A percentile compares a stretch with the other conserved stretches of the same genome.
Evolutionary conservation across 2,329 filamentous ascomycete genomes (phyloP).

Genomic region (Emergomyces orientalis): DNA sequence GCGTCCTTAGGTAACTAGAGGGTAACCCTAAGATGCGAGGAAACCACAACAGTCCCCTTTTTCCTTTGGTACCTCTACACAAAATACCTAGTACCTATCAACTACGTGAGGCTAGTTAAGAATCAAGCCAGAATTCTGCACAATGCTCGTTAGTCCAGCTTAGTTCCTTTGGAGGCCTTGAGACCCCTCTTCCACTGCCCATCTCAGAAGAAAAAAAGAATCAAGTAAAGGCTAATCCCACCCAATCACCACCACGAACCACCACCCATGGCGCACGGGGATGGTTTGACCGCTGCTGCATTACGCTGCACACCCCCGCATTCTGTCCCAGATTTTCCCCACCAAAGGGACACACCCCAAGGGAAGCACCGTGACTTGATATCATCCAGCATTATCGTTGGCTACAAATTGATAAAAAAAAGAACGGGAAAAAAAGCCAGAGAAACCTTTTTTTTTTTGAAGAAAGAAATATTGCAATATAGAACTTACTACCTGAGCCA

Average conservation of each 20-base stretch:
- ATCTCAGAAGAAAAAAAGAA: too few relatives aligned
- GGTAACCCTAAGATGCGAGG: neutral
- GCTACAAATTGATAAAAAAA: neutral
- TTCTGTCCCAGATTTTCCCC: neutral
- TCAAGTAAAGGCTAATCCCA: too few relatives aligned
- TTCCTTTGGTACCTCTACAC: too few relatives aligned
- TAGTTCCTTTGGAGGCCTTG: too few relatives aligned
- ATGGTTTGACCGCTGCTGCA: neutral
- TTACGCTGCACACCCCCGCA: neutral
- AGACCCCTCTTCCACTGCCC: too few relatives aligned
- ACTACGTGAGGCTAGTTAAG: neutral
- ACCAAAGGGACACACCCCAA: too few relatives aligned
- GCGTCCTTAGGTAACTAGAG: neutral
- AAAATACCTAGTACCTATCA: too few relatives aligned
- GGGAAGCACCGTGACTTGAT: too few relatives aligned
- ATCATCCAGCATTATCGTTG: neutral
- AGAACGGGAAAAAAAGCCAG: neutral
- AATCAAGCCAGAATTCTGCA: too few relatives aligned
- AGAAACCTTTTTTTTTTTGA: neutral
- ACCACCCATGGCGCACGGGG: neutral
- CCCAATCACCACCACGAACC: neutral
- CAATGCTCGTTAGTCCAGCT: too few relatives aligned
- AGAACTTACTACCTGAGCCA: too few relatives aligned
- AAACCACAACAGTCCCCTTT: neutral
- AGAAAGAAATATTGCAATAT: too few relatives aligned